Base-by-base conservation (phyloP, 2,329 filamentous ascomycete genomes). In the Verticillium albo-atrum region DNA sequence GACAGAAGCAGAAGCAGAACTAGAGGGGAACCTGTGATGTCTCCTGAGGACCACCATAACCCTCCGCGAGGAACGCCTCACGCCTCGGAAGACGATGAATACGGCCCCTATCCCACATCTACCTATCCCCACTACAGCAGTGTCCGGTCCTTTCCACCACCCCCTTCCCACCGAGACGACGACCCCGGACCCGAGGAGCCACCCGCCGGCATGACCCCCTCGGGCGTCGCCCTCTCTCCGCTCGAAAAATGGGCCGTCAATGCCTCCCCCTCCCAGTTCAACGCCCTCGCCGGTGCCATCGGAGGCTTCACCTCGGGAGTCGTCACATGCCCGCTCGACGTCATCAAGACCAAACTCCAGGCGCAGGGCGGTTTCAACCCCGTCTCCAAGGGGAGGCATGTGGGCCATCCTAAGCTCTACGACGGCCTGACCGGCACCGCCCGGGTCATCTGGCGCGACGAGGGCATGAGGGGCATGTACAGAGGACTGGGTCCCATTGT, bases 311-410 rank as follows among this genome's bases (percentile, higher is more conserved):
- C 92, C 25, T 97, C 93, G 7, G 95, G 95, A 56, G 85, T 99
- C 59, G 91, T 97, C 65, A 98, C 94, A 57, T 99, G 95, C 73
- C 95, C 95, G 50, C 87, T 99, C 67, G 95, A 99, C 80, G 95
- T 99, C 63, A 98, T 99, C 76, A 99, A 99, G 80, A 99, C 95
- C 52, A 98, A 97, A 75, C 78, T 99, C 62, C 95, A 99, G 74
- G 94, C 93, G 17, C 95, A 98, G 73, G 94, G 94, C 64, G 91
- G 92, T 23, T 96, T 96, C 74, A 66, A 74, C 66, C 82, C 77
- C 65, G 75, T 74, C 70, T 81, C 77, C 67, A 77, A 78, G 64
- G 79, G 75, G 61, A 73, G 72, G 58, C 78, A 79, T 71, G 79
- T 77, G 28, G 79, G 78, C 28, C 80, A 82, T 61, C 75, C 77